These are phyloP conservation scores for Podaxis carcinomalis DNA, from an alignment of 768 basidiomycete genomes.

Conservation along the genomic window DNA sequence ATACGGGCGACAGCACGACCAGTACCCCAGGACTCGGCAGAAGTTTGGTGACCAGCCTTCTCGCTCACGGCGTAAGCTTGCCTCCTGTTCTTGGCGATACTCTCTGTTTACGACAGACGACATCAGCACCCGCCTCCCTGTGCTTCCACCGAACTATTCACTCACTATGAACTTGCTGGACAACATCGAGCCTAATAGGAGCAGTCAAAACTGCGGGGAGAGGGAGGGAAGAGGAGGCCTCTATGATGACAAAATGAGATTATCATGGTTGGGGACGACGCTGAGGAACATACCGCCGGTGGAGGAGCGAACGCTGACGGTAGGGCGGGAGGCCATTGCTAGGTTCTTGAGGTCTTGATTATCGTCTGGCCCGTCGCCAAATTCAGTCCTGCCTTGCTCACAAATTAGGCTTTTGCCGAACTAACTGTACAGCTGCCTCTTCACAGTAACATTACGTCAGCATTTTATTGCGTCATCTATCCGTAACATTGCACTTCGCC, in stretches of 20 bases:
- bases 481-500: neutral
- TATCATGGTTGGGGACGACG: neutral
- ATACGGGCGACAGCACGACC: slow-evolving; percentile 99
- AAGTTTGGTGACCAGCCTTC: slow-evolving; percentile 99
- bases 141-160: slow-evolving; percentile 14
- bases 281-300: slow-evolving; percentile 58
- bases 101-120: slow-evolving; percentile 51
- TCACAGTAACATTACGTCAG: neutral
- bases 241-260: slow-evolving; percentile 33
- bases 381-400: slow-evolving; percentile 16
- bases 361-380: slow-evolving; percentile 21
- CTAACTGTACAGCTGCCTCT: slow-evolving; percentile 30
- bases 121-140: slow-evolving; percentile 10
- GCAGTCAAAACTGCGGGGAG: slow-evolving; percentile 96
- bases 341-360: slow-evolving; percentile 40
- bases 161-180: slow-evolving; percentile 98
- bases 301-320: slow-evolving; percentile 76
- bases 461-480: neutral
- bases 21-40: slow-evolving; percentile 99
- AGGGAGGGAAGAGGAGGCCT: slow-evolving; percentile 84
- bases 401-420: slow-evolving; percentile 39
- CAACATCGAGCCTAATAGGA: slow-evolving; percentile 97
- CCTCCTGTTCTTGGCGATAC: slow-evolving; percentile 95
- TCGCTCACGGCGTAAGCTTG: slow-evolving; percentile 96
- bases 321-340: slow-evolving; percentile 89